Base-by-base conservation (phyloP, 2,329 filamentous ascomycete species). In the Celoporthe dispersa region DNA sequence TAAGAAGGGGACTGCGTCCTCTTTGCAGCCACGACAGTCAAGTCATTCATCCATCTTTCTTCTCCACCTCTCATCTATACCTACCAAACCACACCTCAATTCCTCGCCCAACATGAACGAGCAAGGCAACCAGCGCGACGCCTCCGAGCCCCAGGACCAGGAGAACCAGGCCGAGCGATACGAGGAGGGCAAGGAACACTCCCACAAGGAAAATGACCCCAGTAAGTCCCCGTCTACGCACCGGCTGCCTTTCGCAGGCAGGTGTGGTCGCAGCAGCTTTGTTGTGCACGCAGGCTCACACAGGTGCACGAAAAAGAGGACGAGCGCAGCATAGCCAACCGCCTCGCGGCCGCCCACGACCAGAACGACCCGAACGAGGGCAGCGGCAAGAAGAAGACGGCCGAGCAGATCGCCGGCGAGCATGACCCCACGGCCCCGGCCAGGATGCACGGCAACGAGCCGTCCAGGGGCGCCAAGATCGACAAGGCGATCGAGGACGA, bases 61-160 rank as follows among this genome's bases (percentile, higher is more conserved):
- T 3, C 0, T 5, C 31, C 28, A 3, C 19, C 33, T 37, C 31
- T 37, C 31, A 8, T 48, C 57, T n/a, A 33, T 2, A 37, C 22
- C 5, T 11, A 55, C 14, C 28, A 60, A 37, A 35, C 35, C 19
- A 44, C 16, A 25, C 28, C 33, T 39, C 22, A 3, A 61, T 22
- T 39, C 60, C 22, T 28, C 25, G 22, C 7, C 37, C 37, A 55
- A 28, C 55, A 81, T 81, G 80, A 94, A 96, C 82, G 91, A 94
- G 82, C 90, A 86, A 68, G 91, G 90, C 70, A 92, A 96, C 81
- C 92, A 95, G 84, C 87, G 87, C 76, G 93, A 89, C 78, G 78
- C 81, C 71, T 85, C 88, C 70, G 78, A 86, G 70, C 84, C 86
- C 5, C 83, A 88, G 75, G 59, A 77, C 16, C 80, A 85, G 60